Base-by-base conservation (phyloP, 495 filamentous ascomycete species). In the Penicillium nucicola region DNA sequence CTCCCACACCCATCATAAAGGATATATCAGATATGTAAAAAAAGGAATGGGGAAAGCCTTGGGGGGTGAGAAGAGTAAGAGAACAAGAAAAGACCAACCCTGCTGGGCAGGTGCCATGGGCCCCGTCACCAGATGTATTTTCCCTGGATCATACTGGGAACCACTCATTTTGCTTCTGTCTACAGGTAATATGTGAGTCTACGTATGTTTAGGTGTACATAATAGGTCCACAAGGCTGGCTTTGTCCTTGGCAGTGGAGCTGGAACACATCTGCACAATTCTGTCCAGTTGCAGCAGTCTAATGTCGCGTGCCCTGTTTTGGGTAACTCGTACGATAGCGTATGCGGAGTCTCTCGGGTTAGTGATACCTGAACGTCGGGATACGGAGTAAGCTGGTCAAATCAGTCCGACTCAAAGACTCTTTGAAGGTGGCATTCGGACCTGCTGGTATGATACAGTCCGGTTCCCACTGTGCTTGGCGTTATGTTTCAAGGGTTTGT, bases 1-100 rank as follows among this genome's bases (percentile, higher is more conserved):
- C 76, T 6, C 77, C 77, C 20, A 58, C 70, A 10, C 80, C 80
- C 78, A 81, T 81, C 50, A 23, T 66, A 18, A 25, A 33, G 6
- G 30, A 18, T 17, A 34, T 15, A 39, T 15, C 9, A 35, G 28
- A 25, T 17, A 43, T 8, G 11, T 7, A 17, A 5, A 28, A 42
- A 32, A 11, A 4, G 41, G 10, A 30, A 13, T 13, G 20, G 17
- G 7, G n/a, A n/a, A 31, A 23, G 11, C 11, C 17, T 9, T 9
- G 5, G 25, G 25, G 2, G 25, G n/a, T n/a, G n/a, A n/a, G n/a
- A n/a, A n/a, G n/a, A n/a, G n/a, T n/a, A n/a, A n/a, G 25, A 28
- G 25, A 4, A 25, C 5, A 33, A 15, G 8, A 1, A 17, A 11
- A 22, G 33, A 15, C 11, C 6, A 3, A 3, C 15, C 28, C n/a